These are phyloP conservation scores for Handroanthus guayacan DNA, from an alignment of 257 asterid genomes.

Conservation along the genomic window DNA sequence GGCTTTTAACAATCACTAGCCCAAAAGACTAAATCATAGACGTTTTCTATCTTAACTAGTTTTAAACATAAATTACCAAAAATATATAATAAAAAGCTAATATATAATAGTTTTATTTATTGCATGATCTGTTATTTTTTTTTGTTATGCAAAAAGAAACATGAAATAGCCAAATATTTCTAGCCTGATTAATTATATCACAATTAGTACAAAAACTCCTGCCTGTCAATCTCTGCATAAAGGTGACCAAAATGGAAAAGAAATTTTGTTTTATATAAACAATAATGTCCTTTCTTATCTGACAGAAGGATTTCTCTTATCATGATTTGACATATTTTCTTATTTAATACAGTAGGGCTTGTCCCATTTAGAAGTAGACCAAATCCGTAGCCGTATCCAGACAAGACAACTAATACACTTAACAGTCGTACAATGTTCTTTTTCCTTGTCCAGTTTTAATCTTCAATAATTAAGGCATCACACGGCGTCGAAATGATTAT, in stretches of 20 bases:
- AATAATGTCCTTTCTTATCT: not conserved
- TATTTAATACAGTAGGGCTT: not conserved
- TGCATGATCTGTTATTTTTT: not conserved
- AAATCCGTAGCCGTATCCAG: conserved; percentile 12
- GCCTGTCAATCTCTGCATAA: not conserved
- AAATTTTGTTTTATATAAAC: not conserved
- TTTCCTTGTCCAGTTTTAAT: too few species aligned
- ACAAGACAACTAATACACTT: not conserved
- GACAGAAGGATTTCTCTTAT: not conserved
- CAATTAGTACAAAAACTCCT: too few species aligned
- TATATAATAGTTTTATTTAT: not conserved
- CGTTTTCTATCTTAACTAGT: not conserved
- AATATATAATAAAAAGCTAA: too few species aligned
- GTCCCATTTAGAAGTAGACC: not conserved
- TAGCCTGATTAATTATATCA: too few species aligned
- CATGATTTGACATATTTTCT: not conserved
- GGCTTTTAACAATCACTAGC: not conserved
- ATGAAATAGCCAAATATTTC: not conserved
- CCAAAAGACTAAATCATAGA: too few species aligned
- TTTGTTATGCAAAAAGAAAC: not conserved
- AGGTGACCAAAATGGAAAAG: not conserved
- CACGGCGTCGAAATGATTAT: too few species aligned
- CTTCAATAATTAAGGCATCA: too few species aligned
- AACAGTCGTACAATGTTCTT: not conserved
- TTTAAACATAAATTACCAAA: not conserved